Evolutionary conservation across 1,139 yeast species (phyloP).

Genomic region (Hansenula sp.): DNA sequence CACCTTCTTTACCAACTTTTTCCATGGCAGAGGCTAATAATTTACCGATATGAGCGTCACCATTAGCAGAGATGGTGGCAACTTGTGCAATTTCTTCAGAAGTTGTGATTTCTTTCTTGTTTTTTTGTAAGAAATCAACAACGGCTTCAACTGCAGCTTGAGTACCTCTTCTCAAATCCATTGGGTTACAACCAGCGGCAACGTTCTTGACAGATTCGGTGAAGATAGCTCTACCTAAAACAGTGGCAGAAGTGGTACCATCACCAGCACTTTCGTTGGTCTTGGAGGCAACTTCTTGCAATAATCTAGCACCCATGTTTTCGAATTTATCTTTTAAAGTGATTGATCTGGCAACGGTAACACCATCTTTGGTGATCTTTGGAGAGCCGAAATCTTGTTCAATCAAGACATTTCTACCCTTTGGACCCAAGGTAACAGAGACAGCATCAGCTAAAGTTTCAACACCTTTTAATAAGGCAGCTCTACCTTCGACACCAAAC

Average conservation of each 20-base stretch:
- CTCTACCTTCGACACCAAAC: conserved; percentile 98
- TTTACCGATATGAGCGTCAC: conserved; percentile 92
- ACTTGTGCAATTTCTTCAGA: conserved; percentile 98
- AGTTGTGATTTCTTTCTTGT: conserved; percentile 96
- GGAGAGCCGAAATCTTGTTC: conserved; percentile 98
- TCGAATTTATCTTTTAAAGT: conserved; percentile 89
- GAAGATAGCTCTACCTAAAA: conserved; percentile 94
- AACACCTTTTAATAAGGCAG: conserved; percentile 92
- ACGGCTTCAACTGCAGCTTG: conserved; percentile 99
- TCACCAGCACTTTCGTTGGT: conserved; percentile 99
- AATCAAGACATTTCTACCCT: conserved; percentile 95
- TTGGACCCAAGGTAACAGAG: conserved; percentile 95
- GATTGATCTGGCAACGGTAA: conserved; percentile 91
- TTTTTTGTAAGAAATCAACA: conserved; percentile 79
- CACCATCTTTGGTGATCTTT: conserved; percentile 99
- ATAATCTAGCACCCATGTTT: conserved; percentile 91
- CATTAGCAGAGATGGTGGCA: conserved; percentile 98
- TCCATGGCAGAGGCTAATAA: conserved; percentile 97
- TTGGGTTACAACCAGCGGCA: conserved; percentile 99
- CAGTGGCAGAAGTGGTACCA: conserved; percentile 98
- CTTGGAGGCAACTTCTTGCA: conserved; percentile 98
- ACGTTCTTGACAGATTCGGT: conserved; percentile 97
- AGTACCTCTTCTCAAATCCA: conserved; percentile 98
- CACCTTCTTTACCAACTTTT: conserved; percentile 99
- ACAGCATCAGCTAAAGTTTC: conserved; percentile 97